These are phyloP conservation scores for Botrytis sinoallii DNA, from an alignment of 2,329 filamentous ascomycete genomes.

Conservation along the genomic window DNA sequence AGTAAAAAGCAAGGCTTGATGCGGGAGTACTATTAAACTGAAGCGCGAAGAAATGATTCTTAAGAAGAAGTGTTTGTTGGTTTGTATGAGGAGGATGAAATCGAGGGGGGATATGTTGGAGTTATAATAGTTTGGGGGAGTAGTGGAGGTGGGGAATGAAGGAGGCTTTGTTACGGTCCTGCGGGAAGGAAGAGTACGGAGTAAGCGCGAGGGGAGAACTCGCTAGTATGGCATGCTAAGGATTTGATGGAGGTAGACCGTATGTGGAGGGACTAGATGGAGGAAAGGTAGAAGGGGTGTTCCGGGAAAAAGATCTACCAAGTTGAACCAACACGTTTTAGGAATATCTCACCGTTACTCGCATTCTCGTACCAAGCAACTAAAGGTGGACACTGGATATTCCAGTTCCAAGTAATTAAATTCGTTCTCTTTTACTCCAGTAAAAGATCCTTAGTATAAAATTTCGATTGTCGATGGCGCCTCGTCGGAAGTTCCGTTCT, in stretches of 20 bases:
- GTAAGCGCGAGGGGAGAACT: not conserved
- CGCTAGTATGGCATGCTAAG: not conserved
- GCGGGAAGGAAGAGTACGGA: not conserved
- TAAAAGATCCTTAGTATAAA: conserved; percentile 2
- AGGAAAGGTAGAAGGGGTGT: not conserved
- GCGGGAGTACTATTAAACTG: not conserved
- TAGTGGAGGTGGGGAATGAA: conserved; percentile 1
- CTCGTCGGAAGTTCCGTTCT: conserved; percentile 5
- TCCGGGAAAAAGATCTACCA: not conserved
- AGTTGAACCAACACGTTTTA: not conserved
- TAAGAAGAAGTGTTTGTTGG: conserved; percentile 3
- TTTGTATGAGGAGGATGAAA: not conserved
- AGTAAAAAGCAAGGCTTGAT: not conserved
- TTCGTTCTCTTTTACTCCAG: not conserved
- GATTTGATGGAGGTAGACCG: not conserved
- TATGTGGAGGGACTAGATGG: not conserved
- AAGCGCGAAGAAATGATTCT: not conserved
- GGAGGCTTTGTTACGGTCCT: not conserved
- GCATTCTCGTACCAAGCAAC: not conserved
- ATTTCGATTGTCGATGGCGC: conserved; percentile 4
- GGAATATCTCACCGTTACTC: not conserved
- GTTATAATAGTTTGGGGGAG: conserved; percentile 1
- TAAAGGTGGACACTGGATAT: not conserved
- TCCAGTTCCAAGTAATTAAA: not conserved
- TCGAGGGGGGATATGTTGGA: not conserved